Conservation (phyloP, 371 early-diverging fungal species). For the Rhizomucor pusillus region DNA sequence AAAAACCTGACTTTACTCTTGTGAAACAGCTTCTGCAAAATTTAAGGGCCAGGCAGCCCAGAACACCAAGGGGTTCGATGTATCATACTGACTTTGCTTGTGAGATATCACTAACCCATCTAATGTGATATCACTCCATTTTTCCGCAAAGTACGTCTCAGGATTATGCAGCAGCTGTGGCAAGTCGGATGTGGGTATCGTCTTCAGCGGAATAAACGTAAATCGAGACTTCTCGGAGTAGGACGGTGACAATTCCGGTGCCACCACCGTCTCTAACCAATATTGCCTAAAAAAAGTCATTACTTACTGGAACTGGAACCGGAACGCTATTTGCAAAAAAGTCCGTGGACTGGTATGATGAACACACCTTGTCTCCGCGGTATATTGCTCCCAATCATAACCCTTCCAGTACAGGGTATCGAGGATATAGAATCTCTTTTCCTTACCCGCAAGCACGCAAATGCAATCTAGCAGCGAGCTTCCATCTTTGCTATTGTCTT, state of each 20-base stretch:
- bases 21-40: background rate
- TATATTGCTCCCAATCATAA: constrained; percentile 16
- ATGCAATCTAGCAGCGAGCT: background rate
- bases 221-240: constrained; percentile 28
- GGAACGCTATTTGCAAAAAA: no score
- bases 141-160: constrained; percentile 22
- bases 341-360: background rate
- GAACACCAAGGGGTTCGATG: background rate
- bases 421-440: constrained; percentile 59
- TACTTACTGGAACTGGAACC: no score
- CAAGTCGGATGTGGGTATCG: constrained; percentile 27
- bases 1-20: no score
- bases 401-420: constrained; percentile 70
- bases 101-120: constrained; percentile 64
- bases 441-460: constrained; percentile 55
- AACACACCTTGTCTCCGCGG: background rate
- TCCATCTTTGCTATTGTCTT: constrained; percentile 3
- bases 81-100: background rate
- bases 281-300: constrained; percentile 34
- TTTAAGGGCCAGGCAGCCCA: background rate
- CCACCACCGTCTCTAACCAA: constrained; percentile 57
- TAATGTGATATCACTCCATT: constrained; percentile 31
- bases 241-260: constrained; percentile 41
- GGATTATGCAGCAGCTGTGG: constrained; percentile 9
- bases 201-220: constrained; percentile 31